phyloP scores from a whole-genome alignment of 116 monocot species.

The Posidonia oceanica region DNA sequence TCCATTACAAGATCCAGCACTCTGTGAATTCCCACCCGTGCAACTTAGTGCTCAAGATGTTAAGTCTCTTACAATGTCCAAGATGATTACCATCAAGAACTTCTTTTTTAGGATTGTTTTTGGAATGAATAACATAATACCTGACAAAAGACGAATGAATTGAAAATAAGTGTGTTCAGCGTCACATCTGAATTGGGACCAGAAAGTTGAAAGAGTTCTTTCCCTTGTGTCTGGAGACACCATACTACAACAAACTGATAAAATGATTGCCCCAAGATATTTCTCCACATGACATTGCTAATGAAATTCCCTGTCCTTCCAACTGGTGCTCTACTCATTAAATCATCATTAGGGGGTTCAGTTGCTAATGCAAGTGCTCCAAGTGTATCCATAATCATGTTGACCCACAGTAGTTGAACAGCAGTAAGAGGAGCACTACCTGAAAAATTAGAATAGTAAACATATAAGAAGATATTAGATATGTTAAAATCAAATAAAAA shows the following conservation, averaged over 20 bases:
- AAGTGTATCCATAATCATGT: slow-evolving; percentile 92
- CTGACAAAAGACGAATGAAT: slow-evolving; percentile 87
- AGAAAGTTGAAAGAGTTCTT: slow-evolving; percentile 35
- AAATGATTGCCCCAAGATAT: slow-evolving; percentile 63
- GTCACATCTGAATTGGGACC: slow-evolving; percentile 34
- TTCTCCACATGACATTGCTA: slow-evolving; percentile 83
- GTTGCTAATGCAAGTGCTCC: slow-evolving; percentile 89
- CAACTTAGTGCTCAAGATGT: too few relatives aligned
- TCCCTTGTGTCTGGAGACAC: slow-evolving; percentile 54
- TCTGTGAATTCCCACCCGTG: too few relatives aligned
- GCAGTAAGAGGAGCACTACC: slow-evolving; percentile 79
- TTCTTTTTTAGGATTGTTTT: background rate
- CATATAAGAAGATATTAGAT: background rate
- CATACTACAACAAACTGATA: slow-evolving; percentile 69
- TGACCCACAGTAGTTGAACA: slow-evolving; percentile 84
- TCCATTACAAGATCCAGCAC: too few relatives aligned
- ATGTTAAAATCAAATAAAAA: too few relatives aligned
- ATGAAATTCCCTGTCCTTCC: slow-evolving; percentile 62
- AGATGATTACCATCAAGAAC: background rate
- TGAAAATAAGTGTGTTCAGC: slow-evolving; percentile 78
- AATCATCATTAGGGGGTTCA: slow-evolving; percentile 55
- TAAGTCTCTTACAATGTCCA: too few relatives aligned
- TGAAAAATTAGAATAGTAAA: slow-evolving; percentile 5
- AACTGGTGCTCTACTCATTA: slow-evolving; percentile 65
- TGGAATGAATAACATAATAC: slow-evolving; percentile 15